Percentiles rank a stretch among this genome's conserved stretches.
These are phyloP conservation scores for Strigomonas oncopelti DNA, from an alignment of 208 protist genomes.

Conservation along the genomic window DNA sequence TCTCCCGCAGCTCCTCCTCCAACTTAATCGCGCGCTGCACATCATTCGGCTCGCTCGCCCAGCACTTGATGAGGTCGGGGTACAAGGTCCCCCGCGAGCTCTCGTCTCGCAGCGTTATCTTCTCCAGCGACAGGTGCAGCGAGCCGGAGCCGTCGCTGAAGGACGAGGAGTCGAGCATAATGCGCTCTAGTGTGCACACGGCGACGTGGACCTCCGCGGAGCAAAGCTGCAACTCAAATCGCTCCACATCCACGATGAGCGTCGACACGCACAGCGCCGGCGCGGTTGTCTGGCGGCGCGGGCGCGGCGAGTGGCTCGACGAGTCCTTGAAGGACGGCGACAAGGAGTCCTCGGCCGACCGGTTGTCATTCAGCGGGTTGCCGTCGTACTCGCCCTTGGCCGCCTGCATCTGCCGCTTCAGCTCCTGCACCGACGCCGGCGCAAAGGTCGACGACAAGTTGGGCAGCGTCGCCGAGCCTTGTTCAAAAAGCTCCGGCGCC, in stretches of 20 bases:
- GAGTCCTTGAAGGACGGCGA: neutral
- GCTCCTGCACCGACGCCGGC: no score
- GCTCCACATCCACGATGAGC: conserved; percentile 39
- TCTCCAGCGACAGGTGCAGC: conserved; percentile 37
- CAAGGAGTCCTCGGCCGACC: no score
- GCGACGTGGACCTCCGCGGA: conserved; percentile 42
- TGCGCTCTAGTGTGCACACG: conserved; percentile 24
- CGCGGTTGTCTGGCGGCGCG: neutral
- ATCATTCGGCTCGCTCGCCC: conserved; percentile 24
- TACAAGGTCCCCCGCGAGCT: conserved; percentile 32
- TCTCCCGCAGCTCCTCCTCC: neutral
- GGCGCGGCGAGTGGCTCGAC: neutral
- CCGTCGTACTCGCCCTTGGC: no score
- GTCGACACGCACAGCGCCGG: neutral
- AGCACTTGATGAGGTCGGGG: conserved; percentile 42
- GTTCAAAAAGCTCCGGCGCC: neutral
- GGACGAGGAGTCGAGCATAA: conserved; percentile 20
- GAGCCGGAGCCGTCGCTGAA: conserved; percentile 39
- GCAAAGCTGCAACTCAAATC: conserved; percentile 36
- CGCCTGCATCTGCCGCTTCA: no score
- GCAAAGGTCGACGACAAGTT: no score
- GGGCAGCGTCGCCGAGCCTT: neutral
- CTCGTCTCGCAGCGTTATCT: conserved; percentile 49
- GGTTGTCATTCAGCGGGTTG: no score
- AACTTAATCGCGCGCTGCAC: neutral